Percentiles rank a stretch among this genome's conserved stretches.
These are phyloP conservation scores for Aegilops bicornis DNA, from an alignment of 176 grass and related monocot genomes.

Conservation along the genomic window DNA sequence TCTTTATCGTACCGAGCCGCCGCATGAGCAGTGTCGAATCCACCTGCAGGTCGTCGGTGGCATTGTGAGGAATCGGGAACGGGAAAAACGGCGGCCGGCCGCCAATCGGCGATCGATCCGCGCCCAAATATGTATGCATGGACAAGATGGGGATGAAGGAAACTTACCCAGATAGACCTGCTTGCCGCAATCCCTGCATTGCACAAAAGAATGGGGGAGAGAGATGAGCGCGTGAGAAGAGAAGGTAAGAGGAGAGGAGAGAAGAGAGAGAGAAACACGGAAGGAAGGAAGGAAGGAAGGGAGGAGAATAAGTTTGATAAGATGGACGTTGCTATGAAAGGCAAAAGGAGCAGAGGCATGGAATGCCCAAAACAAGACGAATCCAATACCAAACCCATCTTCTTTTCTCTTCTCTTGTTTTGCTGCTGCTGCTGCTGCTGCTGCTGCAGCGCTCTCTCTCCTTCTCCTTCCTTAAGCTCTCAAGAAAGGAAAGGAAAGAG, in stretches of 20 bases:
- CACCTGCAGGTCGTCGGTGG: slow-evolving; percentile 51
- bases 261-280: background rate
- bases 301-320: slow-evolving; percentile 52
- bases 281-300: background rate
- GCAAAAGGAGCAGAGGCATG: slow-evolving; percentile 47
- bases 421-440: background rate
- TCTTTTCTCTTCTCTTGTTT: background rate
- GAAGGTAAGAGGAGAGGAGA: background rate
- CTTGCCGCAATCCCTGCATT: slow-evolving; percentile 99
- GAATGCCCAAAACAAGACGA: slow-evolving; percentile 60
- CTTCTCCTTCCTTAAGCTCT: background rate
- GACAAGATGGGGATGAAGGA: slow-evolving; percentile 38
- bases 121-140: slow-evolving; percentile 29
- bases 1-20: slow-evolving; percentile 64
- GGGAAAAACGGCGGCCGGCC: slow-evolving; percentile 10
- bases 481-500: background rate
- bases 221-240: background rate
- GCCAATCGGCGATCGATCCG: slow-evolving; percentile 27
- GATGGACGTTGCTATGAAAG: slow-evolving; percentile 58
- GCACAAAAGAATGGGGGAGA: slow-evolving; percentile 36
- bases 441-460: no score
- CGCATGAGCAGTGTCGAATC: slow-evolving; percentile 98
- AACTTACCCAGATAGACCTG: slow-evolving; percentile 98
- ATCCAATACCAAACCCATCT: slow-evolving; percentile 27
- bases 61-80: slow-evolving; percentile 15